phyloP scores from a whole-genome alignment of 73 alveolate genomes.

The Blepharisma stoltei region DNA sequence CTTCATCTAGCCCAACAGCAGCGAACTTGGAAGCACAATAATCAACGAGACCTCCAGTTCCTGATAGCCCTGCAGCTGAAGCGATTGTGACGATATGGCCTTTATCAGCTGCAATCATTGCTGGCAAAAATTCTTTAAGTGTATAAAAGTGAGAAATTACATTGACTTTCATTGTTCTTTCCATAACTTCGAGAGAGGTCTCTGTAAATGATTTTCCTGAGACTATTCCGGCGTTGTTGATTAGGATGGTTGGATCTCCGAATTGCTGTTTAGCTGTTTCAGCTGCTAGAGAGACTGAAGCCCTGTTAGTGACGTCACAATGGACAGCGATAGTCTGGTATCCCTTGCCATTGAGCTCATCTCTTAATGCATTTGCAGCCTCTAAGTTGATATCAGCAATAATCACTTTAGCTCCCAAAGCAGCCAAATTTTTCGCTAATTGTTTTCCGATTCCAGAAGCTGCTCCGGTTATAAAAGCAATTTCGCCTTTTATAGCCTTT shows the following conservation, averaged over 20 bases:
- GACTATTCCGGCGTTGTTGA: slow-evolving; percentile 87
- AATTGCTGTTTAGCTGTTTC: slow-evolving; percentile 37
- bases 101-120: slow-evolving; percentile 55
- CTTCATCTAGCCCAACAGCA: slow-evolving; percentile 82
- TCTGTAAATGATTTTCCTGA: slow-evolving; percentile 70
- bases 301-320: slow-evolving; percentile 68
- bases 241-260: slow-evolving; percentile 65
- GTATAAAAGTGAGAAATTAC: slow-evolving; percentile 70
- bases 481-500: slow-evolving; percentile 60
- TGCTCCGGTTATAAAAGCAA: slow-evolving; percentile 80
- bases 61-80: slow-evolving; percentile 69
- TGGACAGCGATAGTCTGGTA: slow-evolving; percentile 44
- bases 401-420: slow-evolving; percentile 58
- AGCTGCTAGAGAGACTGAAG: slow-evolving; percentile 47
- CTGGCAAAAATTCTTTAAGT: slow-evolving; percentile 70
- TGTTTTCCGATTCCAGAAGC: slow-evolving; percentile 77
- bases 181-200: slow-evolving; percentile 40
- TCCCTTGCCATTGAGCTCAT: slow-evolving; percentile 31
- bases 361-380: slow-evolving; percentile 52
- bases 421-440: slow-evolving; percentile 57
- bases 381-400: slow-evolving; percentile 65
- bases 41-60: slow-evolving; percentile 68
- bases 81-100: slow-evolving; percentile 85
- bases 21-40: slow-evolving; percentile 82
- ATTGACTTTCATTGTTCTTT: slow-evolving; percentile 62